phyloP scores from a whole-genome alignment of 2,329 filamentous ascomycete genomes.

The Dactylellina haptotyla region DNA sequence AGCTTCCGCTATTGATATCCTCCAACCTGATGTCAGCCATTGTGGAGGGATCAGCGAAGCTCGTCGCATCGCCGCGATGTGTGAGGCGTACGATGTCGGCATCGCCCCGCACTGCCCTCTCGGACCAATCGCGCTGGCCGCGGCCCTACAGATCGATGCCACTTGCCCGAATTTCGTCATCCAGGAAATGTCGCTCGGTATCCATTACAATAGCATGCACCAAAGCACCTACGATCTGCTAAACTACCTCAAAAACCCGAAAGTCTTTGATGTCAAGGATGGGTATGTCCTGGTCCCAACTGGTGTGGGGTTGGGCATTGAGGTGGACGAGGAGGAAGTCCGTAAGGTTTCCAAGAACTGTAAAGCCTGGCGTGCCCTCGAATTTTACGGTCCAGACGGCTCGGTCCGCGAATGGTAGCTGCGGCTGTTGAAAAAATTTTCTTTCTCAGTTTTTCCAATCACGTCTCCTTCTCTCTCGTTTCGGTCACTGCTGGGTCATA shows the following conservation, averaged over 20 bases:
- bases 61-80: conserved; percentile 74
- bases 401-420: conserved; percentile 74
- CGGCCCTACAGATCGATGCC: conserved; percentile 74
- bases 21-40: conserved; percentile 78
- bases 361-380: conserved; percentile 73
- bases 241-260: conserved; percentile 73
- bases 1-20: conserved; percentile 73
- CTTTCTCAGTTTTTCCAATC: conserved; percentile 10
- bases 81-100: conserved; percentile 73
- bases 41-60: conserved; percentile 78
- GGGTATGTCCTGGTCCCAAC: conserved; percentile 72
- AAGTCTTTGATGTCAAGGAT: conserved; percentile 73
- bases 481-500: conserved; percentile 19
- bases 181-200: conserved; percentile 80
- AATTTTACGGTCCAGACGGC: conserved; percentile 74
- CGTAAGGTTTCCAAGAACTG: conserved; percentile 68
- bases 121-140: conserved; percentile 77
- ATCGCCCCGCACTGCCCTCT: conserved; percentile 79
- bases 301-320: conserved; percentile 74
- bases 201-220: conserved; percentile 75
- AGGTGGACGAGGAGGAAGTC: conserved; percentile 76
- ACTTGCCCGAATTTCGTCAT: conserved; percentile 74
- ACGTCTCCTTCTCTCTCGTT: neutral
- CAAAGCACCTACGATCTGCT: conserved; percentile 72
- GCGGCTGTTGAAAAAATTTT: conserved; percentile 27